Percentiles rank a stretch among this genome's conserved stretches.
Evolutionary conservation across 75 land plant genomes (phyloP).

Genomic region (Pinus taeda): DNA sequence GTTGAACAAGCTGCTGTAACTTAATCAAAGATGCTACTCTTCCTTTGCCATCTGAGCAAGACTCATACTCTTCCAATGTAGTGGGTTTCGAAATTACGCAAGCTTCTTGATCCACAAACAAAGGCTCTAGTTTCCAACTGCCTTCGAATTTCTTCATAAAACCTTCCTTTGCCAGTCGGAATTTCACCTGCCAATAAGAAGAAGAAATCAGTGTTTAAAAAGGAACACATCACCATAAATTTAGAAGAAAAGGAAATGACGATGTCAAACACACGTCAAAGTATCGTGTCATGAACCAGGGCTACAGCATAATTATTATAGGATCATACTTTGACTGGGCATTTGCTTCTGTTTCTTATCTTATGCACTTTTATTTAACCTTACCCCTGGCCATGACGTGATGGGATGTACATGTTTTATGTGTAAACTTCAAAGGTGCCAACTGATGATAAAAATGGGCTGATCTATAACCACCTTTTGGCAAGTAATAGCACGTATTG

Average conservation of each 20-base stretch:
- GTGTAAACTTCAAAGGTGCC: too few species aligned
- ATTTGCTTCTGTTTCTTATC: background rate
- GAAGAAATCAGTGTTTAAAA: background rate
- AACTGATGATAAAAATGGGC: too few species aligned
- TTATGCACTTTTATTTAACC: background rate
- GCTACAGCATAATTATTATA: background rate
- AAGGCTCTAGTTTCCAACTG: conserved; percentile 73
- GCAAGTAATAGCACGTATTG: background rate
- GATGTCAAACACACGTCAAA: too few species aligned
- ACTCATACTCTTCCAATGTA: conserved; percentile 31
- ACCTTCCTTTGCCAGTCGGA: conserved; percentile 77
- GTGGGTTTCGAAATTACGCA: conserved; percentile 45
- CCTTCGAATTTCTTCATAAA: conserved; percentile 98
- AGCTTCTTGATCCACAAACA: conserved; percentile 65
- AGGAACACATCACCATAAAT: background rate
- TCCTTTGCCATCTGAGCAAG: conserved; percentile 54
- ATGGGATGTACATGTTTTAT: background rate
- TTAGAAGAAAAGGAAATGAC: background rate
- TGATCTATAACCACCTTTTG: background rate
- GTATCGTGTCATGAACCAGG: background rate
- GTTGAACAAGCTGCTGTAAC: conserved; percentile 77
- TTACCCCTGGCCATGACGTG: background rate
- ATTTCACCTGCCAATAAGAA: conserved; percentile 58
- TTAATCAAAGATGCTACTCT: conserved; percentile 80
- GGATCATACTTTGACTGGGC: background rate